Evolutionary conservation across 179 eudicot genomes (phyloP), one percentile per base, ranked within the genome.

Genomic region (Nepenthes alata): DNA sequence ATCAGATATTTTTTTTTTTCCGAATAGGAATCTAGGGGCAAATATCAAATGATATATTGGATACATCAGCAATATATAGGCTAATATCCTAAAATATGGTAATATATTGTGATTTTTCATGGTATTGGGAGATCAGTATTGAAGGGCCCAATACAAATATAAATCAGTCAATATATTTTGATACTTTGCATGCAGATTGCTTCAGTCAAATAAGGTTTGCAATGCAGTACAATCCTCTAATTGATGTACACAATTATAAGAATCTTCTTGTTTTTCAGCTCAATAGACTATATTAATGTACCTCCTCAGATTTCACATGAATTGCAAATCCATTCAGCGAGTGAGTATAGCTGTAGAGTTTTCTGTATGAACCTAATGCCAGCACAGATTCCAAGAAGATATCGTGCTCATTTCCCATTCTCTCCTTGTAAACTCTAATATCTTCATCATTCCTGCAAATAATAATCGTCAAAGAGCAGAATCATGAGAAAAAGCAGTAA

Each of bases 301-400:
- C 89, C 83, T 87, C 57, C 37, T 77, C 67, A 7, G 75, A 68
- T 0, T 76, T 64, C 56, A 76, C 76, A 54, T 82, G 78, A 70
- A 84, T 60, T 47, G 89, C 84, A 62, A 87, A 87, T 65, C 89
- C 95, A 66, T 87, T 87, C 41, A 84, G 75, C 72, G 82, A 67
- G 68, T 87, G 89, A 71, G 74, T 70, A 67, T 84, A 87, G 73
- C 95, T 87, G 73, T 82, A 84, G 13, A 87, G 79, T 73, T 82
- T 87, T 56, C 66, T 66, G 68, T 82, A 87, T 35, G 83, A 75
- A 4, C 81, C 77, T n/a, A 74, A 72, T 51, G 69, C 72, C 2
- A 87, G 67, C 64, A 76, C 49, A 60, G 84, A 75, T 69, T 80
- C 83, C 34, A 87, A 72, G 60, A 87, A 72, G 45, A 59, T 64